These are phyloP conservation scores for Ophiostoma triangulosporum DNA, from an alignment of 2,329 filamentous ascomycete species.

Conservation along the genomic window DNA sequence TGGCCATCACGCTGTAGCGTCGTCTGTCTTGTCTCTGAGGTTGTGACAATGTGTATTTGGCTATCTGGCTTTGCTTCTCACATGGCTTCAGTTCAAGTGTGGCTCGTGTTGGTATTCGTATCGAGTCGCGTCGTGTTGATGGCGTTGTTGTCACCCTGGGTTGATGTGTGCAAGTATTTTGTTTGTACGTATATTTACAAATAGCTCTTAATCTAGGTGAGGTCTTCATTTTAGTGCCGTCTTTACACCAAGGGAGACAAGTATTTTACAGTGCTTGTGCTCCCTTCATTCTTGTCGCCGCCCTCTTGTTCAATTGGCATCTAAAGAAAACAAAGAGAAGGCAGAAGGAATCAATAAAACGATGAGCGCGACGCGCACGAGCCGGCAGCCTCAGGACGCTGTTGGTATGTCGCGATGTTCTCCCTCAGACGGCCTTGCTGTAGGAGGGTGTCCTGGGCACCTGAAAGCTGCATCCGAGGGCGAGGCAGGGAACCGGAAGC, in stretches of 20 bases:
- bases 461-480: conserved; percentile 1
- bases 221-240: not conserved
- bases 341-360: not conserved
- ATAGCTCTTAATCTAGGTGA: no score
- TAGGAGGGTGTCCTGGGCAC: not conserved
- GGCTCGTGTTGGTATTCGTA: not conserved
- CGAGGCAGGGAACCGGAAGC: not conserved
- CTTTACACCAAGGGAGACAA: not conserved
- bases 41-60: not conserved
- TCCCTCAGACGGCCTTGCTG: not conserved
- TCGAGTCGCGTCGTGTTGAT: not conserved
- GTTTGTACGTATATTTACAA: not conserved
- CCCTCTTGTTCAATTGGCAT: not conserved
- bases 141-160: not conserved
- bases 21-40: not conserved
- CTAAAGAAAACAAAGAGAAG: not conserved
- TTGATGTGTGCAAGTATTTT: not conserved
- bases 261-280: not conserved
- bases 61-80: not conserved
- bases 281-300: not conserved
- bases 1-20: not conserved
- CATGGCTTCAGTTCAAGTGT: not conserved
- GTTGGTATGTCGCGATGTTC: not conserved
- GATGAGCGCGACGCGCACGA: not conserved
- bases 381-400: not conserved